These are phyloP conservation scores for Xylariaceae sp. DNA, from an alignment of 2,329 filamentous ascomycete species.

Conservation along the genomic window DNA sequence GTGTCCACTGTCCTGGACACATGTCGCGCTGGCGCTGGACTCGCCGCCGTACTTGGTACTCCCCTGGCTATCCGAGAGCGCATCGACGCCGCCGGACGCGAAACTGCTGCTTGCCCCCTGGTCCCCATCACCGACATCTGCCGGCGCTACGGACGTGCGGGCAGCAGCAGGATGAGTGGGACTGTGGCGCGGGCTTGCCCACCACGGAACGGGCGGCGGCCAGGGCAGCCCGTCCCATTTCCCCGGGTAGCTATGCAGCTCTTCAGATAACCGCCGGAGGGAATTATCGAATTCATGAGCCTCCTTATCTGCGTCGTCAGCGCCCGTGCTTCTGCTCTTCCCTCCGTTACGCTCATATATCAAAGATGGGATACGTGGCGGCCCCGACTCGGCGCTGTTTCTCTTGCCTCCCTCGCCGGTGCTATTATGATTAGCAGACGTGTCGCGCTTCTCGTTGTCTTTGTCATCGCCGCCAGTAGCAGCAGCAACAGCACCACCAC, in stretches of 20 bases:
- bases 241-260: constrained; percentile 1
- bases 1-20: constrained; percentile 7
- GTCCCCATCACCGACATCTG: constrained; percentile 2
- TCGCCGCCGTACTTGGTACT: constrained; percentile 4
- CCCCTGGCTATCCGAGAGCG: constrained; percentile 8
- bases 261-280: constrained; percentile 3
- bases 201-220: constrained; percentile 12
- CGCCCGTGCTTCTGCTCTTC: constrained; percentile 3
- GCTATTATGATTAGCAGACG: constrained; percentile 1
- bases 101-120: too few species aligned
- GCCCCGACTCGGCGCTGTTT: too few species aligned
- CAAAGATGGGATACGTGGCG: background rate
- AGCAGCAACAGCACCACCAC: background rate
- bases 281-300: background rate
- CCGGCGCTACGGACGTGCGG: background rate
- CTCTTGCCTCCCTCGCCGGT: background rate
- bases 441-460: constrained; percentile 10
- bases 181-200: constrained; percentile 2
- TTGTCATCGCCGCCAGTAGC: constrained; percentile 3
- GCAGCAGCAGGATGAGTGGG: background rate
- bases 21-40: constrained; percentile 7
- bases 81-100: constrained; percentile 11
- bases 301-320: background rate
- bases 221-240: constrained; percentile 11
- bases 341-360: constrained; percentile 6